A percentile compares a stretch with the other conserved stretches of the same genome.
Evolutionary conservation across 495 filamentous ascomycete genomes (phyloP).

Genomic region (Cladorrhinum samala): DNA sequence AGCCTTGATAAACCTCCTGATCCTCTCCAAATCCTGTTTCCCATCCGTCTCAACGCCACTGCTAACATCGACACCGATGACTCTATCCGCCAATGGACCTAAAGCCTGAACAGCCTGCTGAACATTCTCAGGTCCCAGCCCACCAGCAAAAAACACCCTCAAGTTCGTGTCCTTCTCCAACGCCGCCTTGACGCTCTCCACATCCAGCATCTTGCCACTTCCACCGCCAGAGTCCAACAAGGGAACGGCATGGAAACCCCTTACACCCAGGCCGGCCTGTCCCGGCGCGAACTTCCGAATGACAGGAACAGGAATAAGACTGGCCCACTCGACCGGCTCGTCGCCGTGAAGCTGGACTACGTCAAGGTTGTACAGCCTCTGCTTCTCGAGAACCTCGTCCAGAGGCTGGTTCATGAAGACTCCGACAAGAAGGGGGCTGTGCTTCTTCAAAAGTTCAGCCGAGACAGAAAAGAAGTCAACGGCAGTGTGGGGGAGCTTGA

Average conservation of each 20-base stretch:
- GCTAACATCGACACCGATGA: constrained; percentile 86
- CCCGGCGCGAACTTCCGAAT: constrained; percentile 73
- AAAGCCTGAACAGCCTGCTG: constrained; percentile 51
- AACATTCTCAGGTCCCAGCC: constrained; percentile 72
- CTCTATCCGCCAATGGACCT: constrained; percentile 48
- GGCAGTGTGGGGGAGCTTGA: constrained; percentile 20
- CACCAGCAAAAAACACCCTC: constrained; percentile 74
- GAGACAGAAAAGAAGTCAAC: constrained; percentile 42
- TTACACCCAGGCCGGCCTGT: constrained; percentile 60
- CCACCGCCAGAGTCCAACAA: constrained; percentile 82
- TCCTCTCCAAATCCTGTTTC: constrained; percentile 74
- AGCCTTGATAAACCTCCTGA: constrained; percentile 68
- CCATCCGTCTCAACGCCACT: constrained; percentile 87
- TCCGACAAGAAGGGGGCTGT: constrained; percentile 75
- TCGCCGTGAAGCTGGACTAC: constrained; percentile 86
- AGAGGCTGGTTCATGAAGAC: constrained; percentile 92
- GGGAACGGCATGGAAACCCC: constrained; percentile 77
- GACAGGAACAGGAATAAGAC: constrained; percentile 80
- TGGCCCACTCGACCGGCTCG: constrained; percentile 89
- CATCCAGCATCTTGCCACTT: constrained; percentile 69
- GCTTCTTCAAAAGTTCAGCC: constrained; percentile 27
- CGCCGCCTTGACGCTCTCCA: constrained; percentile 53
- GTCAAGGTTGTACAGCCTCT: constrained; percentile 73
- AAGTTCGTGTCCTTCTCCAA: constrained; percentile 55
- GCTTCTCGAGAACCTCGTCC: constrained; percentile 67